Percentiles rank a stretch among this genome's conserved stretches.
These are phyloP conservation scores for Hypoxylon sp. DNA, from an alignment of 2,329 filamentous ascomycete species.

Conservation along the genomic window DNA sequence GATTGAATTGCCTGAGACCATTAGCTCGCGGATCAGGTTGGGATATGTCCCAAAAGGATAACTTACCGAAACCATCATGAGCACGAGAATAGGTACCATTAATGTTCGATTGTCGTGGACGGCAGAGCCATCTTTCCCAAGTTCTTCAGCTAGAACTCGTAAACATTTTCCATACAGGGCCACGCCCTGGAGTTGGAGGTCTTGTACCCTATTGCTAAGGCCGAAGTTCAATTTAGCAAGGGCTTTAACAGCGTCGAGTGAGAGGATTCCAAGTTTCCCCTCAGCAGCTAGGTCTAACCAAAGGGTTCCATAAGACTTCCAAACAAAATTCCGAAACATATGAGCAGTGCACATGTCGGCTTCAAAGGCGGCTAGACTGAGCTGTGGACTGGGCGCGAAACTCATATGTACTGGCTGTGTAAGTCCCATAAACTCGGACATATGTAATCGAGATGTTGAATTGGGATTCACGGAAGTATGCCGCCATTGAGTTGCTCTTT, in stretches of 20 bases:
- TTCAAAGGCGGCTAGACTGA: slow-evolving; percentile 39
- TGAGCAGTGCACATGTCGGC: slow-evolving; percentile 36
- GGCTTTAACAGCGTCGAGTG: slow-evolving; percentile 40
- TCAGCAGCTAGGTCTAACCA: slow-evolving; percentile 43
- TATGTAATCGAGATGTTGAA: slow-evolving; percentile 18
- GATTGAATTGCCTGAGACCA: slow-evolving; percentile 34
- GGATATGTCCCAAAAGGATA: not conserved
- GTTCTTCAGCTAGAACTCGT: slow-evolving; percentile 33
- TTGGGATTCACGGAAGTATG: slow-evolving; percentile 36
- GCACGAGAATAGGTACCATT: slow-evolving; percentile 39
- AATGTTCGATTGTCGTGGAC: slow-evolving; percentile 27
- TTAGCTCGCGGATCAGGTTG: not conserved
- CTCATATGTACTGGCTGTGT: slow-evolving; percentile 6
- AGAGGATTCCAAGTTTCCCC: slow-evolving; percentile 38
- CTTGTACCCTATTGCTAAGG: slow-evolving; percentile 28
- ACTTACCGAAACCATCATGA: slow-evolving; percentile 45
- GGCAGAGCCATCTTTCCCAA: slow-evolving; percentile 25
- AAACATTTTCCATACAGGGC: slow-evolving; percentile 42
- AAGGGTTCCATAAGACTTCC: slow-evolving; percentile 41
- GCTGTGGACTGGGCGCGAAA: slow-evolving; percentile 28
- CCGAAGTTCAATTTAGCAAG: slow-evolving; percentile 43
- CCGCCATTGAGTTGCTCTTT: slow-evolving; percentile 43
- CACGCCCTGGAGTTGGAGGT: slow-evolving; percentile 34
- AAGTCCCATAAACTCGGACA: slow-evolving; percentile 27
- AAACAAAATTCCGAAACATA: slow-evolving; percentile 43